These are phyloP conservation scores for Globisporangium rhizosaccharum DNA, from an alignment of 352 stramenopile genomes.

Conservation along the genomic window DNA sequence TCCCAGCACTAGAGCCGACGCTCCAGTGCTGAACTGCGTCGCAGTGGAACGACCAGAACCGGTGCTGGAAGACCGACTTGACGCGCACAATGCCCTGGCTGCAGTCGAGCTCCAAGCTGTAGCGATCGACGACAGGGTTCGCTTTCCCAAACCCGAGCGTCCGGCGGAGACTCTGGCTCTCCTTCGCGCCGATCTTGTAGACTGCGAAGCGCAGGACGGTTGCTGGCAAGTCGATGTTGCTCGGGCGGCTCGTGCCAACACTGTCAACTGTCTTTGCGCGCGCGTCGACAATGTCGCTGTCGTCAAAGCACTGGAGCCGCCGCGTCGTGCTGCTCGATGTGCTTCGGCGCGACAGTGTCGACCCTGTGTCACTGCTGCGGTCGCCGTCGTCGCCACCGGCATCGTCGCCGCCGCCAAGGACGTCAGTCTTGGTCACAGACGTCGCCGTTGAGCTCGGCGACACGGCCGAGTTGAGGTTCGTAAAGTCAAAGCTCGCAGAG, in stretches of 20 bases:
- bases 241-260: conserved; percentile 26
- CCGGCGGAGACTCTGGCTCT: conserved; percentile 44
- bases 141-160: conserved; percentile 63
- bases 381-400: conserved; percentile 8
- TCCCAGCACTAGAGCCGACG: conserved; percentile 29
- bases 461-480: conserved; percentile 27
- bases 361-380: conserved; percentile 6
- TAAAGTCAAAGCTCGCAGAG: conserved; percentile 73
- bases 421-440: conserved; percentile 4
- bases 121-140: conserved; percentile 69
- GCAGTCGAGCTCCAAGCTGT: conserved; percentile 74
- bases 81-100: conserved; percentile 61
- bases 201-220: conserved; percentile 70
- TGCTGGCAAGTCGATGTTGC: conserved; percentile 38
- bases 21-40: conserved; percentile 51
- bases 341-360: background rate
- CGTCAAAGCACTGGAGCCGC: conserved; percentile 66
- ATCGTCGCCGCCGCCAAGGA: conserved; percentile 2
- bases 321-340: background rate
- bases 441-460: conserved; percentile 11
- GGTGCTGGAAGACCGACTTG: conserved; percentile 83
- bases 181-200: conserved; percentile 63
- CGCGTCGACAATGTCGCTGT: conserved; percentile 75
- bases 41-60: conserved; percentile 75
- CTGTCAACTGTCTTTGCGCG: conserved; percentile 20